These are phyloP conservation scores for Mycosphaerella sp. DNA, from an alignment of 2,329 filamentous ascomycete genomes.

Conservation along the genomic window DNA sequence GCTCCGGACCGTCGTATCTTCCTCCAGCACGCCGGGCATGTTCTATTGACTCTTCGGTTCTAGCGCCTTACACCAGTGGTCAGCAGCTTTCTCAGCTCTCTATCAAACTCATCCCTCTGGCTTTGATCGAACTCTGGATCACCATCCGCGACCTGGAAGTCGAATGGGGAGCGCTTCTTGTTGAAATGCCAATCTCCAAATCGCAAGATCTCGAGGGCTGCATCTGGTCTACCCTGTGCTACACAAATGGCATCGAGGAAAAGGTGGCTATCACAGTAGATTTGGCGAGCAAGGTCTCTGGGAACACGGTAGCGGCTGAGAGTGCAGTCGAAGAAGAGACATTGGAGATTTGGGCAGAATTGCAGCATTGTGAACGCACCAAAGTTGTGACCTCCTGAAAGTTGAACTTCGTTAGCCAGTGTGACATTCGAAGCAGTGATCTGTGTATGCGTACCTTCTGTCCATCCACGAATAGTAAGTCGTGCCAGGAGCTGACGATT, in stretches of 20 bases:
- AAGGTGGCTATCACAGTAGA: slow-evolving; percentile 25
- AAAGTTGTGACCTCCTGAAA: slow-evolving; percentile 18
- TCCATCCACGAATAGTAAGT: slow-evolving; percentile 23
- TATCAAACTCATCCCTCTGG: slow-evolving; percentile 12
- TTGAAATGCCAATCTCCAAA: slow-evolving; percentile 19
- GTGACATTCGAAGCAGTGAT: neutral
- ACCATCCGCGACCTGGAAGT: neutral
- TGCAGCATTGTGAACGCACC: slow-evolving; percentile 24
- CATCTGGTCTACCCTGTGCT: slow-evolving; percentile 22
- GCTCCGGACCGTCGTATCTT: too few relatives aligned
- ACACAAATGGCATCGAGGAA: slow-evolving; percentile 26
- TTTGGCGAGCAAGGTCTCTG: slow-evolving; percentile 15
- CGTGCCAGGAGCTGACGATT: slow-evolving; percentile 22
- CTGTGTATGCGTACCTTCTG: neutral
- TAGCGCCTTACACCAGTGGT: neutral
- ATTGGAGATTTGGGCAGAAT: slow-evolving; percentile 24
- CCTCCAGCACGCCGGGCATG: too few relatives aligned
- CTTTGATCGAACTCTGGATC: slow-evolving; percentile 7
- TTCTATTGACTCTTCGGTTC: too few relatives aligned
- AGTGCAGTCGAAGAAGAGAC: slow-evolving; percentile 23
- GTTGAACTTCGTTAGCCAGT: too few relatives aligned
- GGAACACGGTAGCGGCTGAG: slow-evolving; percentile 10
- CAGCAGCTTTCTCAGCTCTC: slow-evolving; percentile 15
- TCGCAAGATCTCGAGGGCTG: slow-evolving; percentile 25
- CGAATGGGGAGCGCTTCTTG: neutral